Conservation (phyloP, 805 yeast genomes). For the Pichia paraexigua region DNA sequence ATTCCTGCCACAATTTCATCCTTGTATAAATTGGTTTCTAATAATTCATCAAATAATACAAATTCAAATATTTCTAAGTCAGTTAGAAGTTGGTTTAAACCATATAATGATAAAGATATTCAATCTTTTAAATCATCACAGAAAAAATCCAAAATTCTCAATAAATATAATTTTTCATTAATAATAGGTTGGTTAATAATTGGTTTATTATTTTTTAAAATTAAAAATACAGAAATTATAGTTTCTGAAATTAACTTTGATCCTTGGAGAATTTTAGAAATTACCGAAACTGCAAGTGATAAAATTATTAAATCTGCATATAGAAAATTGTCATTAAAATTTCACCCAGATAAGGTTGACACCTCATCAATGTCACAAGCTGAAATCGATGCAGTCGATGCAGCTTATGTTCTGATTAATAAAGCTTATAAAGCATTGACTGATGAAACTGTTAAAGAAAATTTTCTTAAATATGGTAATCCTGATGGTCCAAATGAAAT, state of each 20-base stretch:
- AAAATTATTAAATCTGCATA: conserved; percentile 74
- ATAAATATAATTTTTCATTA: conserved; percentile 23
- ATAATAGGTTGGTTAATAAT: conserved; percentile 57
- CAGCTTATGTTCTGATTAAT: conserved; percentile 68
- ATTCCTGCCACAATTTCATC: conserved; percentile 42
- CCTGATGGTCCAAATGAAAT: conserved; percentile 96
- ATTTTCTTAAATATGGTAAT: conserved; percentile 83
- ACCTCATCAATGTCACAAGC: conserved; percentile 48
- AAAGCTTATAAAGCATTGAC: conserved; percentile 94
- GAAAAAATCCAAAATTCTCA: conserved; percentile 28
- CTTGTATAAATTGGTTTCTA: conserved; percentile 5
- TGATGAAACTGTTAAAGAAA: conserved; percentile 76
- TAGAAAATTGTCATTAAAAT: conserved; percentile 78
- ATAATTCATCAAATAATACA: background rate
- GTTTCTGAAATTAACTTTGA: conserved; percentile 54
- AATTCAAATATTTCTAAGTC: conserved; percentile 5
- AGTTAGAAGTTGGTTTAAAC: conserved; percentile 27
- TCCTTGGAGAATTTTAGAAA: conserved; percentile 81
- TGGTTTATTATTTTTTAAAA: conserved; percentile 32
- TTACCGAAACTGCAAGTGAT: conserved; percentile 59
- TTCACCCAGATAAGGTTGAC: conserved; percentile 89
- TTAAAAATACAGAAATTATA: conserved; percentile 38
- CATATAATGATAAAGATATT: conserved; percentile 28
- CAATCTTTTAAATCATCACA: conserved; percentile 23
- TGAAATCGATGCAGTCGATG: conserved; percentile 55